Conservation (phyloP, 2,329 filamentous ascomycete genomes). For the Tolypocladium pustulatum region DNA sequence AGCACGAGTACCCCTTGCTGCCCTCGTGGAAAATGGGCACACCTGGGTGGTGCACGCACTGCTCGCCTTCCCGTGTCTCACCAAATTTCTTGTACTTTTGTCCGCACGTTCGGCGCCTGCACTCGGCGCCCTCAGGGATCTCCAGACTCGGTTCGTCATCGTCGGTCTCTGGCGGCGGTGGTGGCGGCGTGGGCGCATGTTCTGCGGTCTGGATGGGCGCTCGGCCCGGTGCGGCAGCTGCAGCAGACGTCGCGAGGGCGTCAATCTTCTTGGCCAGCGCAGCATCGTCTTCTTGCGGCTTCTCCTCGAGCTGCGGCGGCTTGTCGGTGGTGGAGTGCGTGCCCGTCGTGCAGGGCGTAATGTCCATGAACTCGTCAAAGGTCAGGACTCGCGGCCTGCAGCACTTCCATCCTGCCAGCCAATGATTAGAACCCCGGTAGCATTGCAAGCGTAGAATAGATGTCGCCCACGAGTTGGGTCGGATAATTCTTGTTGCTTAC, state of each 20-base stretch:
- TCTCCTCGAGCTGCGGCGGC: constrained; percentile 52
- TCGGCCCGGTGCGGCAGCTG: constrained; percentile 27
- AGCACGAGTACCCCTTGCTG: constrained; percentile 95
- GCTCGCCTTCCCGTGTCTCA: constrained; percentile 52
- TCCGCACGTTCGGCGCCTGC: constrained; percentile 69
- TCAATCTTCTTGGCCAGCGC: constrained; percentile 36
- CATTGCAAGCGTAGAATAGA: not conserved
- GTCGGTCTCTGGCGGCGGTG: constrained; percentile 66
- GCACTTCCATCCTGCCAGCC: constrained; percentile 79
- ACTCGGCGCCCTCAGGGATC: constrained; percentile 64
- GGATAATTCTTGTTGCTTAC: constrained; percentile 34
- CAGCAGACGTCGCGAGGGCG: constrained; percentile 28
- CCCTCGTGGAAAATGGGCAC: constrained; percentile 93
- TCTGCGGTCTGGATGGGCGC: constrained; percentile 30
- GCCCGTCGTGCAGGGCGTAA: constrained; percentile 85
- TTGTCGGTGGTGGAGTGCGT: constrained; percentile 82
- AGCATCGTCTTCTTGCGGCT: constrained; percentile 30
- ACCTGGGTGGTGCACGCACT: constrained; percentile 82
- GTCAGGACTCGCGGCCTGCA: constrained; percentile 95
- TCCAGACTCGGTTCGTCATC: constrained; percentile 70
- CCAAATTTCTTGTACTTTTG: constrained; percentile 50
- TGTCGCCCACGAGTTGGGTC: not conserved
- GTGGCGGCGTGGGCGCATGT: constrained; percentile 40
- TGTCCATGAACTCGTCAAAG: constrained; percentile 94
- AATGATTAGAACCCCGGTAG: not conserved